Conservation (phyloP, 768 basidiomycete genomes). For the Kwoniella dendrophila region DNA sequence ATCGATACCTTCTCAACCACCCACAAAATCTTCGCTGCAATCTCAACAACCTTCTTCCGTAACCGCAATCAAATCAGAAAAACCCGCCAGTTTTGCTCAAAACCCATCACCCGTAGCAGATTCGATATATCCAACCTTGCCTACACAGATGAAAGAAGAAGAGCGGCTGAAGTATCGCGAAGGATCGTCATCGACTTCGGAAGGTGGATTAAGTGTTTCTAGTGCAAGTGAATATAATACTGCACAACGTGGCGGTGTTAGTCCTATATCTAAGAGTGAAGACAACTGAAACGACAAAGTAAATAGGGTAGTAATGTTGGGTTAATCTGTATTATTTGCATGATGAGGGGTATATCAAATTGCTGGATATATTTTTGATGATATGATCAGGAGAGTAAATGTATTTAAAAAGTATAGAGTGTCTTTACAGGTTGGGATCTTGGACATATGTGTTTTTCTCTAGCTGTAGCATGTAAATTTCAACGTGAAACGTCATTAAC, state of each 20-base stretch:
- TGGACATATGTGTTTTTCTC: conserved; percentile 51
- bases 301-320: too few species aligned
- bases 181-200: conserved; percentile 21
- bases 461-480: too few species aligned
- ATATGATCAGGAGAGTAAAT: background rate
- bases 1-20: background rate
- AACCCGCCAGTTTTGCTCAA: too few species aligned
- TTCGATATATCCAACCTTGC: background rate
- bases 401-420: background rate
- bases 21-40: background rate
- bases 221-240: conserved; percentile 31
- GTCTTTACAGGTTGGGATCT: conserved; percentile 34
- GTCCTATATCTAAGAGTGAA: background rate
- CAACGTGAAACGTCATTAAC: too few species aligned
- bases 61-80: too few species aligned
- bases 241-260: conserved; percentile 28
- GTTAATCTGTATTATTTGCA: too few species aligned
- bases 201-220: conserved; percentile 11
- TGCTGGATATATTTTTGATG: background rate
- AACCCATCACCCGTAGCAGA: background rate
- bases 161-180: conserved; percentile 27
- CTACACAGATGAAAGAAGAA: background rate
- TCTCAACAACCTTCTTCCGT: background rate
- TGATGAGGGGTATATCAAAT: background rate
- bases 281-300: background rate